Evolutionary conservation across 2,329 filamentous ascomycete species (phyloP).

Genomic region (Neofusicoccum parvum): DNA sequence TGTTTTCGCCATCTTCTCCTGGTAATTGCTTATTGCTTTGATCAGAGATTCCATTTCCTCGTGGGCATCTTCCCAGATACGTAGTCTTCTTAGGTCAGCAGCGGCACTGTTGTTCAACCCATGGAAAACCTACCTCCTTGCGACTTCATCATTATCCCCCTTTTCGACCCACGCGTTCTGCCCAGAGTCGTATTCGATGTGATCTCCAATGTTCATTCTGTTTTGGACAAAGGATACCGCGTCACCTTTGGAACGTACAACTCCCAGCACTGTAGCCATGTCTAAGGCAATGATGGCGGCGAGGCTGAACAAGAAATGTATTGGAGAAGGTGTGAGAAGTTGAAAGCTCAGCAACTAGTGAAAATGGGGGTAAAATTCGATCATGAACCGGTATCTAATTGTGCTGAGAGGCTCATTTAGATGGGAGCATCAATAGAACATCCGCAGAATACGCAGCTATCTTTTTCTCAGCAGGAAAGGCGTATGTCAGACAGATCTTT

Average conservation of each 20-base stretch:
- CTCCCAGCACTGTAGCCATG: not conserved
- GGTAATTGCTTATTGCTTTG: not conserved
- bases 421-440: no score
- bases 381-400: no score
- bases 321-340: no score
- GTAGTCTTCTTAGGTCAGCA: not conserved
- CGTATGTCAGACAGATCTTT: no score
- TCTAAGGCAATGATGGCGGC: no score
- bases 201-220: not conserved
- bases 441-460: no score
- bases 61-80: not conserved
- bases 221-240: not conserved
- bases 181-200: not conserved
- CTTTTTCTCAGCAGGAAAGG: no score
- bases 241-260: not conserved
- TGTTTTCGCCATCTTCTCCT: not conserved
- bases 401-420: no score
- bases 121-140: not conserved
- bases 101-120: no score
- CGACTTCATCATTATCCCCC: accelerated
- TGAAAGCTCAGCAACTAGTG: no score
- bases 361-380: no score
- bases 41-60: not conserved
- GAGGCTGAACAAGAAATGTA: no score
- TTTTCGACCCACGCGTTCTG: not conserved